A percentile compares a stretch with the other conserved stretches of the same genome.
phyloP scores from a whole-genome alignment of 2,329 filamentous ascomycete genomes.

The Xenosphaeropsis pyriputrescens region DNA sequence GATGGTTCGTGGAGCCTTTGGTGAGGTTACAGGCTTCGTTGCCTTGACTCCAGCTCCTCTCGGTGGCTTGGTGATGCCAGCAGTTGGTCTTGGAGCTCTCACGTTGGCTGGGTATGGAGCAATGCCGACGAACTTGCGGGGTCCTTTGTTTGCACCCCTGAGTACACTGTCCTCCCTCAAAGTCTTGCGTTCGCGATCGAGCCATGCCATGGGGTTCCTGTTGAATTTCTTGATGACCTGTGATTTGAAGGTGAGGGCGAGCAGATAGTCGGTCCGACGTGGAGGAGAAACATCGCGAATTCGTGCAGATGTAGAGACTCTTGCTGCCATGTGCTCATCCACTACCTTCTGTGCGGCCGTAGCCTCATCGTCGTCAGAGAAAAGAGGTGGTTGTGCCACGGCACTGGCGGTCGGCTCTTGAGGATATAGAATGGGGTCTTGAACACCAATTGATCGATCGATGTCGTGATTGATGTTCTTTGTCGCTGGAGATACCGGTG shows the following conservation, averaged over 20 bases:
- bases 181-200: slow-evolving; percentile 12
- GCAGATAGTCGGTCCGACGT: slow-evolving; percentile 34
- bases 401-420: slow-evolving; percentile 21
- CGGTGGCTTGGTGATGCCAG: neutral
- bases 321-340: slow-evolving; percentile 22
- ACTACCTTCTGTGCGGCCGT: slow-evolving; percentile 26
- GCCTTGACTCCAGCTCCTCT: neutral
- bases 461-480: slow-evolving; percentile 9
- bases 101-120: slow-evolving; percentile 7
- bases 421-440: slow-evolving; percentile 46
- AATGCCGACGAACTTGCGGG: slow-evolving; percentile 10
- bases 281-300: slow-evolving; percentile 32
- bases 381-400: slow-evolving; percentile 33
- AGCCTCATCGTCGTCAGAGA: slow-evolving; percentile 29
- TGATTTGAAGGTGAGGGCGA: slow-evolving; percentile 36
- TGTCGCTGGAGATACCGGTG: slow-evolving; percentile 39
- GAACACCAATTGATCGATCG: slow-evolving; percentile 22
- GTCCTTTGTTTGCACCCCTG: slow-evolving; percentile 4
- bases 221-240: slow-evolving; percentile 26
- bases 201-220: slow-evolving; percentile 12
- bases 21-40: neutral
- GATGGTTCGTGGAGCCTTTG: slow-evolving; percentile 3
- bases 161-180: slow-evolving; percentile 12
- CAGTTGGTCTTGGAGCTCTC: neutral
- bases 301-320: slow-evolving; percentile 15